Conservation (phyloP, 2,329 filamentous ascomycete genomes). For the Phaeosphaeriaceae sp. region DNA sequence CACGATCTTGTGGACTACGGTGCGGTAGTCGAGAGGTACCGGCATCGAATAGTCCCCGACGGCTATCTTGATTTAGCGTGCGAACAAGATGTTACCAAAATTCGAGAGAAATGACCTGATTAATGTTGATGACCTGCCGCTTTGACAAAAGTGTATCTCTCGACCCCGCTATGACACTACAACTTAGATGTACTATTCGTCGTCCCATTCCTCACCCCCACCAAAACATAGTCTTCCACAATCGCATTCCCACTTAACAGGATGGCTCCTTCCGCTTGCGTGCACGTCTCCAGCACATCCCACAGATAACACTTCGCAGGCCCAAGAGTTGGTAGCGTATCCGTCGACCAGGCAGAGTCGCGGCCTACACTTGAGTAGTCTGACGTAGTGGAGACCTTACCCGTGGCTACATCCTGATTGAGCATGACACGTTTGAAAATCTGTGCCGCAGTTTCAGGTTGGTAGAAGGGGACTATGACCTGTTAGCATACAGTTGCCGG, state of each 20-base stretch:
- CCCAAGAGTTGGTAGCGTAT: not conserved
- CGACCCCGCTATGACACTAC: not conserved
- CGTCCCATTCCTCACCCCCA: slow-evolving; percentile 9
- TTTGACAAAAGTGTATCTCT: not conserved
- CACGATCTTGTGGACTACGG: too few species aligned
- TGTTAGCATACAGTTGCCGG: slow-evolving; percentile 12
- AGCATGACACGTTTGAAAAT: slow-evolving; percentile 58
- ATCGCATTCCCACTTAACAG: slow-evolving; percentile 11
- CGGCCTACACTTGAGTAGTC: slow-evolving; percentile 6
- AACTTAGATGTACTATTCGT: not conserved
- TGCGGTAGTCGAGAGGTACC: too few species aligned
- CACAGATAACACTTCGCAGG: slow-evolving; percentile 16
- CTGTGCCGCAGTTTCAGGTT: slow-evolving; percentile 54
- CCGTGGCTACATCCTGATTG: slow-evolving; percentile 59
- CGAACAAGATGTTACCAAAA: not conserved
- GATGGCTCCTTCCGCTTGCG: slow-evolving; percentile 7
- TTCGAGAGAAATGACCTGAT: not conserved
- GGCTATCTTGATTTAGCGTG: not conserved
- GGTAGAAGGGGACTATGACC: slow-evolving; percentile 33
- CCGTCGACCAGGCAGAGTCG: slow-evolving; percentile 8
- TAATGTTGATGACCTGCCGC: not conserved
- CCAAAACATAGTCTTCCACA: slow-evolving; percentile 12
- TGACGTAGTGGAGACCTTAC: slow-evolving; percentile 30
- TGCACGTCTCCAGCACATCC: slow-evolving; percentile 22
- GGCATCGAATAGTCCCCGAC: not conserved